These are phyloP conservation scores for carrot (Daucus carota) DNA, from an alignment of 129 eudicot genomes.

Conservation along the genomic window DNA sequence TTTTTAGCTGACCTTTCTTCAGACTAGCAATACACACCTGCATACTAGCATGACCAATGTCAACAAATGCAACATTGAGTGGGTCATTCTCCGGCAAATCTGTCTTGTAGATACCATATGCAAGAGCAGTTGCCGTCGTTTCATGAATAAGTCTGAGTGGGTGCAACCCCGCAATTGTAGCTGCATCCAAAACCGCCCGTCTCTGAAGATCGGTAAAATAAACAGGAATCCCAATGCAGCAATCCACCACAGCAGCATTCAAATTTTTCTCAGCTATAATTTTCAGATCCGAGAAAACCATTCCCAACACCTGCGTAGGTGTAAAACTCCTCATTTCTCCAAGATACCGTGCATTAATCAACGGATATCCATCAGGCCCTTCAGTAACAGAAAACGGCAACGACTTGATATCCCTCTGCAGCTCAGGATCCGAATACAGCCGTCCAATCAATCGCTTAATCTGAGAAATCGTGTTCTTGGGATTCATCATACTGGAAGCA, in stretches of 20 bases:
- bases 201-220: constrained; percentile 90
- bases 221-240: constrained; percentile 87
- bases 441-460: constrained; percentile 81
- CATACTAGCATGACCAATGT: constrained; percentile 90
- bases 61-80: constrained; percentile 79
- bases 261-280: constrained; percentile 71
- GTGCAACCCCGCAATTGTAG: constrained; percentile 80
- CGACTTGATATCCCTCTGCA: constrained; percentile 70
- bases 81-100: constrained; percentile 86
- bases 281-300: constrained; percentile 72
- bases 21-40: constrained; percentile 96
- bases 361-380: constrained; percentile 82
- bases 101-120: constrained; percentile 87
- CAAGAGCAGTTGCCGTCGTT: constrained; percentile 90
- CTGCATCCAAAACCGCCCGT: constrained; percentile 83
- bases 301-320: constrained; percentile 77
- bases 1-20: constrained; percentile 80
- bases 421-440: constrained; percentile 67
- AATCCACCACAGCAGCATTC: constrained; percentile 83
- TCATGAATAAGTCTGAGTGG: constrained; percentile 85
- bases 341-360: constrained; percentile 66
- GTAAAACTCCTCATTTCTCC: constrained; percentile 68
- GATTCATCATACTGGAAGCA: constrained; percentile 87
- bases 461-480: constrained; percentile 82
- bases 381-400: constrained; percentile 69